Evolutionary conservation across 768 basidiomycete genomes (phyloP).

Genomic region (Grammothele lineata): DNA sequence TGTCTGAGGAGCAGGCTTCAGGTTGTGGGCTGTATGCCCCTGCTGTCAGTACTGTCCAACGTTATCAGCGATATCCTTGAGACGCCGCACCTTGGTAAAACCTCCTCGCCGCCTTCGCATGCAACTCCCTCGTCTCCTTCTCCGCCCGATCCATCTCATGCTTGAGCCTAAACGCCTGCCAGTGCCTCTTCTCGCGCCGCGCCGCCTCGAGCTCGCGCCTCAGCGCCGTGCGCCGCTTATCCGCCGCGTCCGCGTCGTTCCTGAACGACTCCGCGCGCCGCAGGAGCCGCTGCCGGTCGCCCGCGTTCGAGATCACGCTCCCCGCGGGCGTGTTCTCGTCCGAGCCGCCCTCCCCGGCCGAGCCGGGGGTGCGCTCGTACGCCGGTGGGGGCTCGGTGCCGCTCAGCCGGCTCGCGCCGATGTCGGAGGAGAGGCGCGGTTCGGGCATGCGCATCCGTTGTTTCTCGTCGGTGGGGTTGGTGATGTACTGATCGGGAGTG

Average conservation of each 20-base stretch:
- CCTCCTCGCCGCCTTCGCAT: constrained; percentile 30
- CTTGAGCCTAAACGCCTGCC: constrained; percentile 25
- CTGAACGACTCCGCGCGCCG: constrained; percentile 26
- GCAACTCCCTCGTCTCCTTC: constrained; percentile 24
- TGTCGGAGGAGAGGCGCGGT: constrained; percentile 8
- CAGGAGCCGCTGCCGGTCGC: constrained; percentile 16
- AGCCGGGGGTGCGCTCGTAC: constrained; percentile 9
- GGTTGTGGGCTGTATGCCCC: constrained; percentile 28
- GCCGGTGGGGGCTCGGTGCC: constrained; percentile 3
- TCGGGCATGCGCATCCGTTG: constrained; percentile 14
- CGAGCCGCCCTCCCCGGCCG: not conserved
- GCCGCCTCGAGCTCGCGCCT: constrained; percentile 22
- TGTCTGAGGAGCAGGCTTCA: constrained; percentile 23
- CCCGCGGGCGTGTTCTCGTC: constrained; percentile 3
- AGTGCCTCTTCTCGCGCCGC: constrained; percentile 17
- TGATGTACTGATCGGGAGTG: constrained; percentile 9
- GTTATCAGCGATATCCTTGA: no score
- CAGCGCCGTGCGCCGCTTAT: constrained; percentile 23
- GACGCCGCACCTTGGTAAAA: constrained; percentile 29
- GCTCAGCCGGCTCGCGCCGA: constrained; percentile 5
- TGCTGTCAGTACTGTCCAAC: not conserved
- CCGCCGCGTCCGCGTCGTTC: constrained; percentile 24
- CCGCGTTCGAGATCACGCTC: constrained; percentile 25
- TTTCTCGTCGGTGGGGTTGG: constrained; percentile 9
- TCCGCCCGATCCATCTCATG: constrained; percentile 27